phyloP scores from a whole-genome alignment of 768 basidiomycete species.

The Amanita brunnescens region DNA sequence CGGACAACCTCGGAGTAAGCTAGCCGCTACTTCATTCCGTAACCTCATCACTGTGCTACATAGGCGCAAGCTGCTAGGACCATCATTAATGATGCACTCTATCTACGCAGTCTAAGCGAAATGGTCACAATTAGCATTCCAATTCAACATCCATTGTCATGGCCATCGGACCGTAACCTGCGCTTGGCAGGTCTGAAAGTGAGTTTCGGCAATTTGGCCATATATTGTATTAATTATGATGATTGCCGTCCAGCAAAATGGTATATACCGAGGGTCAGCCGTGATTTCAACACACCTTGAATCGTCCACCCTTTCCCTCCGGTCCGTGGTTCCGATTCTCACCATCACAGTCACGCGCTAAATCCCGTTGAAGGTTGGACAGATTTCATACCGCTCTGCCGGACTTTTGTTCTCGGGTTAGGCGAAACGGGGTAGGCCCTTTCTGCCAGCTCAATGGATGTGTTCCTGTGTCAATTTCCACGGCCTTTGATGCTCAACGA shows the following conservation, averaged over 20 bases:
- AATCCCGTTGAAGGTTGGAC: conserved; percentile 19
- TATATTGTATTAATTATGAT: not conserved
- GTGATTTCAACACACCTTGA: conserved; percentile 53
- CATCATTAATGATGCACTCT: conserved; percentile 56
- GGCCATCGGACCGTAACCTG: conserved; percentile 28
- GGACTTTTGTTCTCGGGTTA: conserved; percentile 37
- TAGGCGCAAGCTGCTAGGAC: conserved; percentile 32
- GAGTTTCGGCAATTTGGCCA: conserved; percentile 7
- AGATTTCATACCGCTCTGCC: conserved; percentile 29
- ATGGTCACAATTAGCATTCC: conserved; percentile 43
- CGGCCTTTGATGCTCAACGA: conserved; percentile 20
- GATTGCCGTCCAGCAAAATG: conserved; percentile 19
- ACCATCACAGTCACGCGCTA: conserved; percentile 1
- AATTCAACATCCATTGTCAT: conserved; percentile 34
- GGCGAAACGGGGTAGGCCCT: conserved; percentile 42
- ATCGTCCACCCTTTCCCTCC: conserved; percentile 47
- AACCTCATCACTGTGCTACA: conserved; percentile 8
- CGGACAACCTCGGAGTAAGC: conserved; percentile 35
- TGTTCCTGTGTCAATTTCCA: conserved; percentile 32
- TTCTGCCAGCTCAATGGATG: conserved; percentile 51
- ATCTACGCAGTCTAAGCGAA: conserved; percentile 41
- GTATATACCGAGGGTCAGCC: conserved; percentile 45
- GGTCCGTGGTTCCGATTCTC: conserved; percentile 27
- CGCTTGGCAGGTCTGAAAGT: conserved; percentile 18
- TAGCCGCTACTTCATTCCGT: conserved; percentile 5